These are phyloP conservation scores for Aspergillus indologenus DNA, from an alignment of 495 filamentous ascomycete genomes.

Conservation along the genomic window DNA sequence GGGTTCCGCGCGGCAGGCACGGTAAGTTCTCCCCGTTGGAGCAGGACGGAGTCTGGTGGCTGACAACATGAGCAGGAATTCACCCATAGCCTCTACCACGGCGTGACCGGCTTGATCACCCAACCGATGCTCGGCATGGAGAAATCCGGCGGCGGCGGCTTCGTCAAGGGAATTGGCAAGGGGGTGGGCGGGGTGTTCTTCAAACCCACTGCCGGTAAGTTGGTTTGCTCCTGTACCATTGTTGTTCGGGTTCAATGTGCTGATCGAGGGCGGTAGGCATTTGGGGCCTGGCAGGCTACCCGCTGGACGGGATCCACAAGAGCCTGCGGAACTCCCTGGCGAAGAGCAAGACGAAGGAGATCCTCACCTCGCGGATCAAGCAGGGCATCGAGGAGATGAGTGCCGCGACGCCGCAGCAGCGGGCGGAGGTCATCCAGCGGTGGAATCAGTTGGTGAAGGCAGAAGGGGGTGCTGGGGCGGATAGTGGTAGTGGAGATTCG, in stretches of 20 bases:
- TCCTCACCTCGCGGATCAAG: constrained; percentile 65
- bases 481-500: too few relatives aligned
- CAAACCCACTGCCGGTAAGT: constrained; percentile 65
- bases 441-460: constrained; percentile 15
- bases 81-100: constrained; percentile 64
- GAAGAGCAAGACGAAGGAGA: constrained; percentile 63
- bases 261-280: constrained; percentile 30
- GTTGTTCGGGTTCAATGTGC: neutral
- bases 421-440: constrained; percentile 18
- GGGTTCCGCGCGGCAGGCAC: constrained; percentile 64
- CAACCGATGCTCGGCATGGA: constrained; percentile 65
- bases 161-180: constrained; percentile 73
- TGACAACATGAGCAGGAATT: constrained; percentile 48
- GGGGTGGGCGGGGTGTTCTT: constrained; percentile 68
- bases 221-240: constrained; percentile 4
- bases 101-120: constrained; percentile 67
- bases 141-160: constrained; percentile 65
- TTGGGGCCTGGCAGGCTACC: constrained; percentile 68
- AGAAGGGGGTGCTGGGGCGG: too few relatives aligned
- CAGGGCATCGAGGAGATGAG: constrained; percentile 65
- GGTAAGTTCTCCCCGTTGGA: constrained; percentile 19
- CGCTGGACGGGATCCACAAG: constrained; percentile 72
- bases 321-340: constrained; percentile 64
- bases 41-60: neutral
- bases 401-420: constrained; percentile 15